These are phyloP conservation scores for Aspergillus affinis DNA, from an alignment of 495 filamentous ascomycete species.

Conservation along the genomic window DNA sequence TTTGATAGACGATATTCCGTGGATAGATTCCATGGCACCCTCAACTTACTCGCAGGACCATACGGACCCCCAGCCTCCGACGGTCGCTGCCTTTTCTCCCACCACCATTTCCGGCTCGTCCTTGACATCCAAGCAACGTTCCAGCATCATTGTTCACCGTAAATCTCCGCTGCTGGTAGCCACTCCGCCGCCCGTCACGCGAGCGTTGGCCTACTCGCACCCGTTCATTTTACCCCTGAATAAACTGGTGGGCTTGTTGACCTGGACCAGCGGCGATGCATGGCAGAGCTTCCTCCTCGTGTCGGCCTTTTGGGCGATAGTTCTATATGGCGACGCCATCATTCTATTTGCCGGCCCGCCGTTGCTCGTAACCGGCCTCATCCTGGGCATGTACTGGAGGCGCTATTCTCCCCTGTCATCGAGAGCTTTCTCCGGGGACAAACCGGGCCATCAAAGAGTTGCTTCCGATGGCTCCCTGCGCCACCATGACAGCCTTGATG, in stretches of 20 bases:
- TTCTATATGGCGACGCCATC: slow-evolving; percentile 81
- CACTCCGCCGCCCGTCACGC: slow-evolving; percentile 89
- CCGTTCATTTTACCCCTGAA: slow-evolving; percentile 88
- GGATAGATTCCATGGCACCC: slow-evolving; percentile 60
- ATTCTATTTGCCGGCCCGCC: slow-evolving; percentile 80
- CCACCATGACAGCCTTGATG: slow-evolving; percentile 85
- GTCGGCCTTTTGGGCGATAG: slow-evolving; percentile 76
- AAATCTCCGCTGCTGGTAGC: slow-evolving; percentile 92
- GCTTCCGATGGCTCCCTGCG: slow-evolving; percentile 63
- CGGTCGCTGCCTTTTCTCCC: slow-evolving; percentile 84
- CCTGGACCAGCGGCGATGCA: slow-evolving; percentile 89
- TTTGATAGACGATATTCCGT: slow-evolving; percentile 57
- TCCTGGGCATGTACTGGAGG: slow-evolving; percentile 88
- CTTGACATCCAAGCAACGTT: slow-evolving; percentile 71
- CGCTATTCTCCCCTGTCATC: slow-evolving; percentile 89
- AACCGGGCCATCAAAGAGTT: slow-evolving; percentile 47
- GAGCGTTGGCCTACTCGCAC: slow-evolving; percentile 89
- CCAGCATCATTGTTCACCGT: slow-evolving; percentile 91
- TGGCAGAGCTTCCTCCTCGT: slow-evolving; percentile 97
- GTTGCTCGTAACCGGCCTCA: slow-evolving; percentile 72
- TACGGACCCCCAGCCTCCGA: slow-evolving; percentile 60
- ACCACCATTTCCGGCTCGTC: slow-evolving; percentile 67
- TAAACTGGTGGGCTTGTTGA: slow-evolving; percentile 75
- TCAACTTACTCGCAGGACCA: slow-evolving; percentile 41
- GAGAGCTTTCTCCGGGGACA: slow-evolving; percentile 68